A percentile compares a stretch with the other conserved stretches of the same genome.
phyloP scores from a whole-genome alignment of 768 basidiomycete species.

The Phanerochaete carnosa region DNA sequence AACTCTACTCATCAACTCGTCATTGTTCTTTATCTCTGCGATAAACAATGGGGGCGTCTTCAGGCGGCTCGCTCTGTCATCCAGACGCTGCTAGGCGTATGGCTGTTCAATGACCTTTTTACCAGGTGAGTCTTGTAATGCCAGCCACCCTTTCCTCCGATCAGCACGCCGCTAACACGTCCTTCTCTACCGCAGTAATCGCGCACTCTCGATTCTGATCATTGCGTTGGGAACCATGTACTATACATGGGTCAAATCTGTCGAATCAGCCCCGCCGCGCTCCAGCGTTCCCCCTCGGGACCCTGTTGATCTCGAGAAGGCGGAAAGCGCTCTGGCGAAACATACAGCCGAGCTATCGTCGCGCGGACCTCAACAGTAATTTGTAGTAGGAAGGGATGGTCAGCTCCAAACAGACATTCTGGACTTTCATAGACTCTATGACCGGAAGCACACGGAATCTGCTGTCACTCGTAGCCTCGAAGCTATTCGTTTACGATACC shows the following conservation, averaged over 20 bases:
- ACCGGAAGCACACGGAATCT: background rate
- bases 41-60: background rate
- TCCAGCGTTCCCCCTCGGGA: conserved; percentile 33
- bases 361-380: background rate
- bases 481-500: background rate
- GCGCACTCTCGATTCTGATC: conserved; percentile 59
- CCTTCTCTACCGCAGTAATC: conserved; percentile 41
- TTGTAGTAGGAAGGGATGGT: background rate
- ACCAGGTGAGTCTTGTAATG: conserved; percentile 50
- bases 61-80: conserved; percentile 81
- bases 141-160: background rate
- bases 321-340: conserved; percentile 1
- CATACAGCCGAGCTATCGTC: background rate
- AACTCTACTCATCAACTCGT: conserved; percentile 6
- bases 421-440: background rate
- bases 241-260: conserved; percentile 56
- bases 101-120: conserved; percentile 71
- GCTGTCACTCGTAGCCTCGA: background rate
- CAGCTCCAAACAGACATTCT: background rate
- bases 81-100: conserved; percentile 78
- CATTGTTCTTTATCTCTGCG: conserved; percentile 3
- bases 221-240: conserved; percentile 71
- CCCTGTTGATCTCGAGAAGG: conserved; percentile 13
- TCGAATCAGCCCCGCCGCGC: conserved; percentile 24
- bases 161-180: background rate